Evolutionary conservation across 2,329 filamentous ascomycete genomes (phyloP).

Genomic region (Penicillium brevicompactum): DNA sequence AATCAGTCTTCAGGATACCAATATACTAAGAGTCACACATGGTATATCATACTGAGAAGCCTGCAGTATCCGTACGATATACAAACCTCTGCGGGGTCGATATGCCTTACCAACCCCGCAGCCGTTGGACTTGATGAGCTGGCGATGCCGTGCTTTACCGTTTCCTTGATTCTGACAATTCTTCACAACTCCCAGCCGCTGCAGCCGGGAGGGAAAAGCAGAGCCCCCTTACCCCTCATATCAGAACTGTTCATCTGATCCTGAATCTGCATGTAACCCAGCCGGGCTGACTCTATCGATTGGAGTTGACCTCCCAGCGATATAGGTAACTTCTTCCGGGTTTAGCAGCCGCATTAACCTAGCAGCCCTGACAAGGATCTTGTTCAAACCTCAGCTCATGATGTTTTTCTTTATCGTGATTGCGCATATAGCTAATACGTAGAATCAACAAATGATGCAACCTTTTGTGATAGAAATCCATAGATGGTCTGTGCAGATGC

Average conservation of each 20-base stretch:
- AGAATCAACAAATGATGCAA: background rate
- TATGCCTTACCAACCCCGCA: slow-evolving; percentile 13
- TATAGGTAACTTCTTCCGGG: background rate
- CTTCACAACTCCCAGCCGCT: slow-evolving; percentile 4
- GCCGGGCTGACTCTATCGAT: background rate
- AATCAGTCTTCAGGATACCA: background rate
- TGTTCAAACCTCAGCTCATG: slow-evolving; percentile 1
- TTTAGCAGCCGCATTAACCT: slow-evolving; percentile 4
- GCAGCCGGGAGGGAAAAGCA: slow-evolving; percentile 9
- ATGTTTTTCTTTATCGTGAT: background rate
- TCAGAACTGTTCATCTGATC: background rate
- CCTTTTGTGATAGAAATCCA: background rate
- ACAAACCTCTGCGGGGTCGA: slow-evolving; percentile 21
- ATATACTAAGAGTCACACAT: background rate
- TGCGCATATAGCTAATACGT: background rate
- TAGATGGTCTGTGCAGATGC: background rate
- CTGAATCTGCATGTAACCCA: slow-evolving; percentile 3
- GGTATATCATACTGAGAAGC: background rate
- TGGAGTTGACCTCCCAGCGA: background rate
- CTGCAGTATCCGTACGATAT: slow-evolving; percentile 6
- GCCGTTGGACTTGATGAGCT: slow-evolving; percentile 21
- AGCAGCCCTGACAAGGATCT: slow-evolving; percentile 1
- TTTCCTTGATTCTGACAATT: slow-evolving; percentile 19
- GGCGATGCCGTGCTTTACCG: slow-evolving; percentile 20
- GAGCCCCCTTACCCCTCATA: slow-evolving; percentile 3